A percentile compares a stretch with the other conserved stretches of the same genome.
Evolutionary conservation across 2,329 filamentous ascomycete genomes (phyloP).

Genomic region (Juglanconis juglandina): DNA sequence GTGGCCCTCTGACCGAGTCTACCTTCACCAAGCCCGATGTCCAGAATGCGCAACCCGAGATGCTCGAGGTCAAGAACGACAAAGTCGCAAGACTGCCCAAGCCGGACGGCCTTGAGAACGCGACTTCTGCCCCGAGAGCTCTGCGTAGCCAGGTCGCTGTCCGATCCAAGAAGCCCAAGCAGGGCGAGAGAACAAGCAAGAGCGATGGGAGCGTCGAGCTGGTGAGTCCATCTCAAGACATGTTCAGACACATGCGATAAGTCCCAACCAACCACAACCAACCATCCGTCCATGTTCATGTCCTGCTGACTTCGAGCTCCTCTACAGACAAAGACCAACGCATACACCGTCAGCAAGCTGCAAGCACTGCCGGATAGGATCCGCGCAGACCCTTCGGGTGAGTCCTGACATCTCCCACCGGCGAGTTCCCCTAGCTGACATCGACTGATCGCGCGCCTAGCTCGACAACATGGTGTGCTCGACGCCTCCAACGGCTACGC

Average conservation of each 20-base stretch:
- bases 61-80: constrained; percentile 53
- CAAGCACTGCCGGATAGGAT: constrained; percentile 78
- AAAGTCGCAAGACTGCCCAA: constrained; percentile 44
- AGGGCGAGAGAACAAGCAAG: constrained; percentile 61
- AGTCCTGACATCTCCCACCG: constrained; percentile 27
- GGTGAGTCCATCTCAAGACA: constrained; percentile 40
- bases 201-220: constrained; percentile 65
- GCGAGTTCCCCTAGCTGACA: background rate
- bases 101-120: constrained; percentile 45
- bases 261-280: background rate
- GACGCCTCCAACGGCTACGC: constrained; percentile 68
- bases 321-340: constrained; percentile 72
- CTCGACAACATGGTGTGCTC: constrained; percentile 62
- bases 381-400: constrained; percentile 63
- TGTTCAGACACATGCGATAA: background rate
- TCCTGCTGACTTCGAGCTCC: constrained; percentile 22
- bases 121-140: constrained; percentile 22
- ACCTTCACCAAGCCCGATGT: constrained; percentile 52
- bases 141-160: constrained; percentile 51
- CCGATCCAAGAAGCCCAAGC: constrained; percentile 60
- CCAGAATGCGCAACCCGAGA: constrained; percentile 40
- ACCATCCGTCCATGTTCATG: background rate
- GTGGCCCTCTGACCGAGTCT: constrained; percentile 55
- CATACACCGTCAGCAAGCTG: constrained; percentile 81
- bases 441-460: constrained; percentile 35